Percentiles rank a stretch among this genome's conserved stretches.
Conservation (phyloP, 2,329 filamentous ascomycete genomes). For the Hypoxylon sp. region DNA sequence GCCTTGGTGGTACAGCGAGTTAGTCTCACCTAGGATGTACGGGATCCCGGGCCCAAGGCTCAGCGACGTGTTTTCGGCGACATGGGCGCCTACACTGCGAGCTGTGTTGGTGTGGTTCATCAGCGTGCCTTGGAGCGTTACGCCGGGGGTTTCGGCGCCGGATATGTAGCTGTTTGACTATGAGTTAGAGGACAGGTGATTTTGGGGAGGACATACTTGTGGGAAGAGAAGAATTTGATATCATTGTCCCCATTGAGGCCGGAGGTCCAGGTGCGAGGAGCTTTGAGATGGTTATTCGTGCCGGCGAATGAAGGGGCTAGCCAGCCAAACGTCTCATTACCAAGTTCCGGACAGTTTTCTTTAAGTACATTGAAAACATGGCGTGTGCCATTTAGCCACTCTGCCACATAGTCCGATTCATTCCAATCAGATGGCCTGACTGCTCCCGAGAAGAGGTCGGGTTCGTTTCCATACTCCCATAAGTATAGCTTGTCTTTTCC, state of each 20-base stretch:
- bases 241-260: conserved; percentile 65
- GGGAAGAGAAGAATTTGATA: conserved; percentile 69
- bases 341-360: conserved; percentile 64
- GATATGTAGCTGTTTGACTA: conserved; percentile 69
- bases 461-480: conserved; percentile 77
- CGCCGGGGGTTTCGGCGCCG: conserved; percentile 70
- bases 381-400: conserved; percentile 71
- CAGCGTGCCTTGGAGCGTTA: conserved; percentile 73
- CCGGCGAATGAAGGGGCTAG: conserved; percentile 73
- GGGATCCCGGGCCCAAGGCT: conserved; percentile 62
- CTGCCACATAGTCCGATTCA: conserved; percentile 67
- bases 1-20: conserved; percentile 74
- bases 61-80: conserved; percentile 63
- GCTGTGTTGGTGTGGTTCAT: conserved; percentile 73
- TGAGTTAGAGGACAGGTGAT: neutral
- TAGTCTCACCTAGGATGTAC: conserved; percentile 73
- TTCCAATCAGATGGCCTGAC: conserved; percentile 68
- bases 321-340: conserved; percentile 62
- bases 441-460: conserved; percentile 69
- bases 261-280: conserved; percentile 65
- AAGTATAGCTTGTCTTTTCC: conserved; percentile 64
- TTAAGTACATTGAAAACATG: conserved; percentile 63
- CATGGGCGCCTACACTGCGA: conserved; percentile 63
- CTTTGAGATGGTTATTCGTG: conserved; percentile 65
- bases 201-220: conserved; percentile 64